Conservation (phyloP, 768 basidiomycete species). For the Phlegmacium glaucopus region DNA sequence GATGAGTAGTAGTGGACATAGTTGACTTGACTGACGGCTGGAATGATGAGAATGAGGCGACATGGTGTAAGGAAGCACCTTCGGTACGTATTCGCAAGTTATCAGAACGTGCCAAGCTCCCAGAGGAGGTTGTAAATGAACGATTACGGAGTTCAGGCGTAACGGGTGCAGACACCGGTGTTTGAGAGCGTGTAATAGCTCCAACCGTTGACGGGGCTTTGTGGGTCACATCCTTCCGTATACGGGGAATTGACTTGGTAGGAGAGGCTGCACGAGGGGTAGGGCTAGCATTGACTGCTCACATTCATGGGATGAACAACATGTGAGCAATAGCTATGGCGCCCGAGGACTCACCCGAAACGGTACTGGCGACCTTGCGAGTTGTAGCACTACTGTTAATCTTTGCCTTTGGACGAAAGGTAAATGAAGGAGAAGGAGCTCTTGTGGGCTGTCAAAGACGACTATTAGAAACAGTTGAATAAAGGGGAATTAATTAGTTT, state of each 20-base stretch:
- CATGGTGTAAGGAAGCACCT: conserved; percentile 34
- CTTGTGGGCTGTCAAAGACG: too few relatives aligned
- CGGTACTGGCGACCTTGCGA: conserved; percentile 23
- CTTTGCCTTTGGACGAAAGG: conserved; percentile 53
- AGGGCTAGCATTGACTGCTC: conserved; percentile 15
- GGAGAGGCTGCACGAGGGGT: conserved; percentile 41
- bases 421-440: conserved; percentile 18
- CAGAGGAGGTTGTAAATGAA: conserved; percentile 23
- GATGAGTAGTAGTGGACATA: conserved; percentile 15
- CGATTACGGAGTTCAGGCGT: conserved; percentile 31
- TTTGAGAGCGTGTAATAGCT: conserved; percentile 27
- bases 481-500: too few relatives aligned
- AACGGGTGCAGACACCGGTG: conserved; percentile 28
- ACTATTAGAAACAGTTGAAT: too few relatives aligned
- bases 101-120: conserved; percentile 13
- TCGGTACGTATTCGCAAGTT: conserved; percentile 21
- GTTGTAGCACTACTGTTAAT: conserved; percentile 52
- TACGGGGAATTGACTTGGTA: conserved; percentile 37
- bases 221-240: conserved; percentile 30
- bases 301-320: not conserved
- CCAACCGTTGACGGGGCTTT: conserved; percentile 18
- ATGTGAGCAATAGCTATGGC: not conserved
- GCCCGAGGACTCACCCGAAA: conserved; percentile 8
- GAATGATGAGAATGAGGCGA: conserved; percentile 34
- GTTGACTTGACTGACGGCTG: conserved; percentile 20